These are phyloP conservation scores for Citrus glauca DNA, from an alignment of 345 rosid genomes.

Conservation along the genomic window DNA sequence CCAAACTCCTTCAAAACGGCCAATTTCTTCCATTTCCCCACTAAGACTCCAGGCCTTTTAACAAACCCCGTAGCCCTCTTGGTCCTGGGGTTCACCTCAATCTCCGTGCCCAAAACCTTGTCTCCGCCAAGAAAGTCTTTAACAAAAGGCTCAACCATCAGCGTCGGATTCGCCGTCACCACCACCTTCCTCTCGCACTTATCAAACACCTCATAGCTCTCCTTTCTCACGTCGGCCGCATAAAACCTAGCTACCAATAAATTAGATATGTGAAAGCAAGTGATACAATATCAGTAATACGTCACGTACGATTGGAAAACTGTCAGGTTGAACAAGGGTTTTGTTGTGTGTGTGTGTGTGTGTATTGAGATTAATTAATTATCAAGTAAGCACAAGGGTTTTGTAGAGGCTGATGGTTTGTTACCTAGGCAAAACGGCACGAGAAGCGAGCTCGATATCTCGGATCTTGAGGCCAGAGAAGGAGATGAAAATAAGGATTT, in stretches of 20 bases:
- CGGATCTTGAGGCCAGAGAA: constrained; percentile 81
- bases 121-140: constrained; percentile 89
- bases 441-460: constrained; percentile 81
- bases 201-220: constrained; percentile 77
- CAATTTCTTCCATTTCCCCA: constrained; percentile 60
- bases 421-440: constrained; percentile 87
- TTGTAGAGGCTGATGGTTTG: too few relatives aligned
- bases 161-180: constrained; percentile 86
- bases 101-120: constrained; percentile 90
- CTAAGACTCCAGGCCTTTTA: constrained; percentile 79
- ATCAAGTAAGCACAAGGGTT: too few relatives aligned
- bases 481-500: constrained; percentile 84
- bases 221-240: constrained; percentile 83
- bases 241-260: constrained; percentile 52
- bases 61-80: constrained; percentile 87
- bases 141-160: constrained; percentile 94
- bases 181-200: constrained; percentile 85
- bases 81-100: constrained; percentile 74
- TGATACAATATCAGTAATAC: too few relatives aligned
- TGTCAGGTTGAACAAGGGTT: too few relatives aligned
- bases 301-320: too few relatives aligned
- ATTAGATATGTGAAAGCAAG: too few relatives aligned
- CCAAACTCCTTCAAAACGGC: constrained; percentile 77
- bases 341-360: too few relatives aligned
- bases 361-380: too few relatives aligned